Conservation (phyloP, 331 rosid genomes). For the Quercus lobata region DNA sequence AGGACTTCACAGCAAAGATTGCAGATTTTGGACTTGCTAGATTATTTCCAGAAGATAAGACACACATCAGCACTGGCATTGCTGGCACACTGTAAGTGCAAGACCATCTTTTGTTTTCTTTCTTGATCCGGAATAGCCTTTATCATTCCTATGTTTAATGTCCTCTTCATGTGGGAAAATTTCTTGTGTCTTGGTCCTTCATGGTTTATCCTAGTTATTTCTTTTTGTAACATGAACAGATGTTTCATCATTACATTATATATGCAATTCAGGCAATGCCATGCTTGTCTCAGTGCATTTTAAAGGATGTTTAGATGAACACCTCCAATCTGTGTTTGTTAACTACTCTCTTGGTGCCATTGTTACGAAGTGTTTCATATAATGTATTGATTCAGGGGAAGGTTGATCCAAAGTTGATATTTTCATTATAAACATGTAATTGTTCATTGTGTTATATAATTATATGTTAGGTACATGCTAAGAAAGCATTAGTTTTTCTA, state of each 20-base stretch:
- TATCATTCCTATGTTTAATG: neutral
- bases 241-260: neutral
- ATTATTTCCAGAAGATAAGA: constrained; percentile 62
- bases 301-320: neutral
- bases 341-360: neutral
- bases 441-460: neutral
- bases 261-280: no score
- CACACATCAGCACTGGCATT: constrained; percentile 63
- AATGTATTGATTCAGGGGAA: neutral
- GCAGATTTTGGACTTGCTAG: constrained; percentile 93
- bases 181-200: neutral
- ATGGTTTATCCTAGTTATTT: neutral
- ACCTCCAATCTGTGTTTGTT: neutral
- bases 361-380: neutral
- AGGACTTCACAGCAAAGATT: constrained; percentile 54
- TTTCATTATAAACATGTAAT: neutral
- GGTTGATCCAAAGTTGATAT: neutral
- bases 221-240: neutral
- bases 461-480: neutral
- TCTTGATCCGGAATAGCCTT: neutral
- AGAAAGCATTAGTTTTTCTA: neutral
- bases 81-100: constrained; percentile 58
- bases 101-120: neutral
- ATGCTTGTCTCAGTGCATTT: neutral
- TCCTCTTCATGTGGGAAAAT: neutral